Evolutionary conservation across 139 green algal species (phyloP).

Genomic region (Chlorella sorokiniana): DNA sequence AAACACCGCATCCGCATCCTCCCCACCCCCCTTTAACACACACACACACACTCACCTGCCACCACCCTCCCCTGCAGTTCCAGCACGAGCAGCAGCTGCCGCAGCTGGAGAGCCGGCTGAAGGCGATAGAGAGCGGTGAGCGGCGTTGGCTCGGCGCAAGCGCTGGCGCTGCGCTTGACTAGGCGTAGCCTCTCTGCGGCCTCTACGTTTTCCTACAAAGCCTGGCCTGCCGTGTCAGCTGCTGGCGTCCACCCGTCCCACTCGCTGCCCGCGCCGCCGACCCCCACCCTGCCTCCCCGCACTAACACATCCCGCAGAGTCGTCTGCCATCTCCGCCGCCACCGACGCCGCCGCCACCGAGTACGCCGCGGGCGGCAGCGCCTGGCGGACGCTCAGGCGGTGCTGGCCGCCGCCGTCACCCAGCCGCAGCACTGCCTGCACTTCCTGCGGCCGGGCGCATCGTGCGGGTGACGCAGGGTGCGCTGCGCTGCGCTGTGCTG

Average conservation of each 20-base stretch:
- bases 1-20: not conserved
- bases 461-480: conserved; percentile 50
- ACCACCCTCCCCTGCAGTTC: conserved; percentile 73
- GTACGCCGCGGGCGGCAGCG: conserved; percentile 39
- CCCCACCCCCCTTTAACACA: not conserved
- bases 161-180: no score
- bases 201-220: no score
- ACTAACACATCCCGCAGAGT: conserved; percentile 1
- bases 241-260: no score
- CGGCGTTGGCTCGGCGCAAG: no score
- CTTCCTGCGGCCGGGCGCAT: conserved; percentile 86
- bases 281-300: not conserved
- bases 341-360: conserved; percentile 30
- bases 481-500: not conserved
- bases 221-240: no score
- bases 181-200: no score
- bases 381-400: conserved; percentile 31
- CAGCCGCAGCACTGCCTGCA: conserved; percentile 66
- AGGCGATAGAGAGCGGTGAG: conserved; percentile 15
- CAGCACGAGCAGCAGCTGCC: conserved; percentile 77
- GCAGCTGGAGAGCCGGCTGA: conserved; percentile 36
- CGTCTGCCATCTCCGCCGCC: conserved; percentile 7
- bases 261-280: not conserved
- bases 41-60: not conserved
- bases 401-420: conserved; percentile 46